Conservation (phyloP, 306 rosid species). For the Crataegus laevigata region DNA sequence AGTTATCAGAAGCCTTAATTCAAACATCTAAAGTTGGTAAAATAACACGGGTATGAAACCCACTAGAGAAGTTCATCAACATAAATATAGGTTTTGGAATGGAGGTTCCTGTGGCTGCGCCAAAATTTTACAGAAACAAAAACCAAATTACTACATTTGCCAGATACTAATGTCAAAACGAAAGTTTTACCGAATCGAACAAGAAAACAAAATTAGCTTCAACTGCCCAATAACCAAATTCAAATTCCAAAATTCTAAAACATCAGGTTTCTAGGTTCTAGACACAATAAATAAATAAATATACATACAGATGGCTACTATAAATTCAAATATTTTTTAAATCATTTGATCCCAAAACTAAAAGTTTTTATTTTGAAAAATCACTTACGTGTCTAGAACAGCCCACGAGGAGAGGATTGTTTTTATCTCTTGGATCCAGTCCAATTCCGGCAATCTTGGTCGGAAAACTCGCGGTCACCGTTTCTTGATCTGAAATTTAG, state of each 20-base stretch:
- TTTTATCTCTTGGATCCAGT: too few relatives aligned
- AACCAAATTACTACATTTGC: neutral
- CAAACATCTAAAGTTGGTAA: neutral
- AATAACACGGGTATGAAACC: constrained; percentile 19
- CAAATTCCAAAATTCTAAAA: neutral
- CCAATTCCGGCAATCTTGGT: too few relatives aligned
- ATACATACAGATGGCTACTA: neutral
- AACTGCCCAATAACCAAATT: neutral
- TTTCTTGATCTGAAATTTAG: too few relatives aligned
- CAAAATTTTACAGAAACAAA: constrained; percentile 16
- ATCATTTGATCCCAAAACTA: too few relatives aligned
- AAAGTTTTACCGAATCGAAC: neutral
- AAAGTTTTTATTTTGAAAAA: too few relatives aligned
- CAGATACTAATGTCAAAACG: neutral
- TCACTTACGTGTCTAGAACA: too few relatives aligned
- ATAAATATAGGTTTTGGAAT: constrained; percentile 77
- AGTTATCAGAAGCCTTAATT: neutral
- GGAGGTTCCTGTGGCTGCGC: constrained; percentile 67
- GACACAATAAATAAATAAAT: neutral
- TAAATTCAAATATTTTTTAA: too few relatives aligned
- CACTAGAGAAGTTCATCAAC: constrained; percentile 75
- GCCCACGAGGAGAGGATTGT: too few relatives aligned
- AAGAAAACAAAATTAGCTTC: neutral
- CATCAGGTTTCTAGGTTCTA: neutral
- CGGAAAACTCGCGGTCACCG: too few relatives aligned